A percentile compares a stretch with the other conserved stretches of the same genome.
Conservation (phyloP, 139 green algal genomes). For the Chlorella sp. region DNA sequence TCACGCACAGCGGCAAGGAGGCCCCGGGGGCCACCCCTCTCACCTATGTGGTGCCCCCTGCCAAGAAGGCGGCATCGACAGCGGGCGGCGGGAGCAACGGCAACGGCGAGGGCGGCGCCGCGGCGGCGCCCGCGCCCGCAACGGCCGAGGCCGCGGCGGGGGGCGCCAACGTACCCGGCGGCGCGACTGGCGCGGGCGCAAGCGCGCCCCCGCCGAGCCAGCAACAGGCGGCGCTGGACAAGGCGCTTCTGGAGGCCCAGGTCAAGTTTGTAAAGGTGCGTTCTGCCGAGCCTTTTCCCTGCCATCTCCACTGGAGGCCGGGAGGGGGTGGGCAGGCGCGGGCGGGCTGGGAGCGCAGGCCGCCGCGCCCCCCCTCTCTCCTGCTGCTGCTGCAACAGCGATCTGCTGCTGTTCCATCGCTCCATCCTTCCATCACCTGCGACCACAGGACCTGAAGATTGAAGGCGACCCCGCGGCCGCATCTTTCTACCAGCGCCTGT, state of each 20-base stretch:
- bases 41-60: conserved; percentile 32
- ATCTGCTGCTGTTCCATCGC: conserved; percentile 1
- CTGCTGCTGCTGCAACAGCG: conserved; percentile 3
- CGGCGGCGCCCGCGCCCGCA: too few species aligned
- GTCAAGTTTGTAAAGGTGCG: conserved; percentile 69
- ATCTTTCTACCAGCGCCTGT: too few species aligned
- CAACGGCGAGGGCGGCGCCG: conserved; percentile 3
- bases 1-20: conserved; percentile 11
- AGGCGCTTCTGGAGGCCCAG: conserved; percentile 72
- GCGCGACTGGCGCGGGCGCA: too few species aligned
- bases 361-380: not conserved
- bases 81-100: not conserved
- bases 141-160: not conserved
- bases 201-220: too few species aligned
- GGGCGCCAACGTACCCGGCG: too few species aligned
- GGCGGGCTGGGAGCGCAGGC: not conserved
- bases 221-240: conserved; percentile 42
- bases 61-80: conserved; percentile 27
- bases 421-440: too few species aligned
- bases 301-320: not conserved
- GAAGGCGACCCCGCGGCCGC: conserved; percentile 34
- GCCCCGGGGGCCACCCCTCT: not conserved
- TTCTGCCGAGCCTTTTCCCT: not conserved
- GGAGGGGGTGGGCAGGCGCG: not conserved
- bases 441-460: conserved; percentile 31